phyloP scores from a whole-genome alignment of 352 stramenopile species.

The Phytophthora megakarya region DNA sequence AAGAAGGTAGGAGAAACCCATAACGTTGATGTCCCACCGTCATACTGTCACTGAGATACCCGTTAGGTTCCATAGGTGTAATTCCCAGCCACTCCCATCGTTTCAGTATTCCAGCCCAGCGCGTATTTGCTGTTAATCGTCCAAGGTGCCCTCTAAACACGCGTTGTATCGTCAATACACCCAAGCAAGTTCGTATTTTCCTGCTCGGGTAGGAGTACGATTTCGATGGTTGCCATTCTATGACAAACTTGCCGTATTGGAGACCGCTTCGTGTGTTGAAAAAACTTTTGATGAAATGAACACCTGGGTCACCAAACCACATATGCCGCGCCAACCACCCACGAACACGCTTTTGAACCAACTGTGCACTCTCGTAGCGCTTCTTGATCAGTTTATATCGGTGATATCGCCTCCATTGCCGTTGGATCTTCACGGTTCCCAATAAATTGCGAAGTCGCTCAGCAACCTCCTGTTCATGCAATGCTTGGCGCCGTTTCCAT shows the following conservation, averaged over 20 bases:
- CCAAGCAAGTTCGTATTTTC: slow-evolving; percentile 46
- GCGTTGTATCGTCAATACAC: slow-evolving; percentile 50
- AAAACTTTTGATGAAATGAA: slow-evolving; percentile 46
- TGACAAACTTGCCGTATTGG: slow-evolving; percentile 51
- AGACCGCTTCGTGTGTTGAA: slow-evolving; percentile 48
- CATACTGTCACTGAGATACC: slow-evolving; percentile 56
- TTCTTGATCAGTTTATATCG: slow-evolving; percentile 49
- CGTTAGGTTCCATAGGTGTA: slow-evolving; percentile 29
- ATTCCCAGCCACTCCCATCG: slow-evolving; percentile 79
- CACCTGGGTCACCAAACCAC: slow-evolving; percentile 63
- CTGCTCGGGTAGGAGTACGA: slow-evolving; percentile 66
- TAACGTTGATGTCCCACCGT: slow-evolving; percentile 58
- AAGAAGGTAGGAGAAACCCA: slow-evolving; percentile 58
- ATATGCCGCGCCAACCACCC: slow-evolving; percentile 70
- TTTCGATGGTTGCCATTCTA: slow-evolving; percentile 41
- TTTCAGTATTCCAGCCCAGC: slow-evolving; percentile 71
- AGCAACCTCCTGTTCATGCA: slow-evolving; percentile 30
- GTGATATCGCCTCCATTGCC: slow-evolving; percentile 57
- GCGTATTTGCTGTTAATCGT: slow-evolving; percentile 62
- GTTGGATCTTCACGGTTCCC: slow-evolving; percentile 64
- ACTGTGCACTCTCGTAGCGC: slow-evolving; percentile 51
- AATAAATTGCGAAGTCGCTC: slow-evolving; percentile 53
- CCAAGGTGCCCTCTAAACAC: slow-evolving; percentile 54
- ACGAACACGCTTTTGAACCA: slow-evolving; percentile 62
- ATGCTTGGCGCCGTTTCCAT: slow-evolving; percentile 46